These are phyloP conservation scores for Alternaria sp. DNA, from an alignment of 2,329 filamentous ascomycete genomes.

Conservation along the genomic window DNA sequence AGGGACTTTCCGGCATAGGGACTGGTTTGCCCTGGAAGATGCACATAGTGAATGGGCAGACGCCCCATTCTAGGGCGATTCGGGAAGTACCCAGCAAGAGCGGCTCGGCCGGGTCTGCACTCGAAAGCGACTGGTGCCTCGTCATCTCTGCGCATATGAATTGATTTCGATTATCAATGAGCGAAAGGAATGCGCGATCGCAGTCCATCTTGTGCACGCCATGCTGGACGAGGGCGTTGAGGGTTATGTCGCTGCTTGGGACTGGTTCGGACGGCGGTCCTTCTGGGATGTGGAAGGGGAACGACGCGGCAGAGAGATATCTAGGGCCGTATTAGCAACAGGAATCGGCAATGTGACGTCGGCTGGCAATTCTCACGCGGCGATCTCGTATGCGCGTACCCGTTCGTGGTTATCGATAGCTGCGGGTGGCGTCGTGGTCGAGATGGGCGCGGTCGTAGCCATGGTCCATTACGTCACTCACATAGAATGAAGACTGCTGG, in stretches of 20 bases:
- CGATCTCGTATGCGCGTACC: slow-evolving; percentile 12
- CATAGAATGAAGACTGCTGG: background rate
- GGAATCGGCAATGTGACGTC: background rate
- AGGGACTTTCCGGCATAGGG: slow-evolving; percentile 1
- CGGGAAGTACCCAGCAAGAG: slow-evolving; percentile 9
- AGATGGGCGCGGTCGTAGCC: background rate
- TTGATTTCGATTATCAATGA: slow-evolving; percentile 16
- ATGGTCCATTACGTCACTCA: background rate
- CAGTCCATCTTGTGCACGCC: slow-evolving; percentile 14
- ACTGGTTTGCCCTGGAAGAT: slow-evolving; percentile 11
- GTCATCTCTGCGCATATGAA: slow-evolving; percentile 22
- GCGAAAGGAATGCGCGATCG: slow-evolving; percentile 20
- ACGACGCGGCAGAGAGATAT: slow-evolving; percentile 19
- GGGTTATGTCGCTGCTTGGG: slow-evolving; percentile 16
- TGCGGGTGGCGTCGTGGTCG: background rate
- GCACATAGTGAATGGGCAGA: slow-evolving; percentile 16
- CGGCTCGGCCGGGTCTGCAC: slow-evolving; percentile 3
- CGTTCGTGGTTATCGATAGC: slow-evolving; percentile 7
- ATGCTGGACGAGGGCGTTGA: slow-evolving; percentile 20
- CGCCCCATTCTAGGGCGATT: slow-evolving; percentile 18
- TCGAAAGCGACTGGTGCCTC: slow-evolving; percentile 7
- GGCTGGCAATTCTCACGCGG: slow-evolving; percentile 8
- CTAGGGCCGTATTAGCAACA: slow-evolving; percentile 2
- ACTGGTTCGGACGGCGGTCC: slow-evolving; percentile 13
- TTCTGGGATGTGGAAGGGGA: slow-evolving; percentile 12